A percentile compares a stretch with the other conserved stretches of the same genome.
Evolutionary conservation across 2,329 filamentous ascomycete genomes (phyloP).

Genomic region (Xylariaceae sp.): DNA sequence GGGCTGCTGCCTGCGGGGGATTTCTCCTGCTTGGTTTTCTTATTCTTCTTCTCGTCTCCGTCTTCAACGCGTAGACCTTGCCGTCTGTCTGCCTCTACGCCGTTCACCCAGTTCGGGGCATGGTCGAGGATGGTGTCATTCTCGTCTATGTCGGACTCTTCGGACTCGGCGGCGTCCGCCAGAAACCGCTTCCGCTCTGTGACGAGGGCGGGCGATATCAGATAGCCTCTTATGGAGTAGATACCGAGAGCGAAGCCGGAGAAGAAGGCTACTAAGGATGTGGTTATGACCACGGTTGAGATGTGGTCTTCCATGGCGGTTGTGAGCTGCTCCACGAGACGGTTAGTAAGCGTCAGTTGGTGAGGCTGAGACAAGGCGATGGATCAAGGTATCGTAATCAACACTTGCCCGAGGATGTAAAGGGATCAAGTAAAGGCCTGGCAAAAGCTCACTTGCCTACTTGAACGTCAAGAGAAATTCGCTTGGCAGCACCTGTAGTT

Average conservation of each 20-base stretch:
- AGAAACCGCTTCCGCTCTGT: slow-evolving; percentile 56
- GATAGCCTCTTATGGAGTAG: slow-evolving; percentile 62
- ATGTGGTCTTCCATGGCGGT: slow-evolving; percentile 6
- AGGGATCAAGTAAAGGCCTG: too few species aligned
- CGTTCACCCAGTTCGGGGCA: slow-evolving; percentile 66
- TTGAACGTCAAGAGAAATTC: too few species aligned
- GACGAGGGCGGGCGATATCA: slow-evolving; percentile 54
- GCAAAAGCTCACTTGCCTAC: too few species aligned
- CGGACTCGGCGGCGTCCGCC: slow-evolving; percentile 63
- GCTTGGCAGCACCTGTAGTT: too few species aligned
- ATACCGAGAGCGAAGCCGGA: slow-evolving; percentile 80
- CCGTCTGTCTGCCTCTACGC: slow-evolving; percentile 54
- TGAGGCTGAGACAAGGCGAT: too few species aligned
- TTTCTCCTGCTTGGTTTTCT: slow-evolving; percentile 34
- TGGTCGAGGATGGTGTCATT: slow-evolving; percentile 60
- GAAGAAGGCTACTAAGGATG: slow-evolving; percentile 70
- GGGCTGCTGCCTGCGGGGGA: background rate
- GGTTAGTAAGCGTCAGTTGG: too few species aligned
- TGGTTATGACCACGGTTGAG: slow-evolving; percentile 61
- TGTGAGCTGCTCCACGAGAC: background rate
- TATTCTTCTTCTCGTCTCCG: slow-evolving; percentile 31
- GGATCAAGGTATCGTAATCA: too few species aligned
- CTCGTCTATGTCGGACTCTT: slow-evolving; percentile 66
- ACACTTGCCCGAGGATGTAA: too few species aligned
- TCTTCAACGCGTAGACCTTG: slow-evolving; percentile 49